Evolutionary conservation across 352 stramenopile species (phyloP).

Genomic region (Aphanomyces cochlioides): DNA sequence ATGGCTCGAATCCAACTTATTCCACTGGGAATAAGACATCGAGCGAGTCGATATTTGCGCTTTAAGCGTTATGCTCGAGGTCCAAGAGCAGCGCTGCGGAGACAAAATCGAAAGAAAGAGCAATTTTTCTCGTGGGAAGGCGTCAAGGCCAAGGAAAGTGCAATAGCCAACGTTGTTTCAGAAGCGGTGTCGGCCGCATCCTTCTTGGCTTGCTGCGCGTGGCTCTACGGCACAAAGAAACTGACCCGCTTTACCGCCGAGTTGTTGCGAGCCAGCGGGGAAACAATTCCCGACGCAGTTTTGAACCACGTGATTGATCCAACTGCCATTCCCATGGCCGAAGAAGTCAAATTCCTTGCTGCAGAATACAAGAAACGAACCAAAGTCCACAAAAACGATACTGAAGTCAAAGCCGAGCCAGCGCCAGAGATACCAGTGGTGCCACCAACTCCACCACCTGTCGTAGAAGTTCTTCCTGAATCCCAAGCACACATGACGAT

Average conservation of each 20-base stretch:
- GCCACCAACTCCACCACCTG: background rate
- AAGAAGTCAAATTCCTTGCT: slow-evolving; percentile 14
- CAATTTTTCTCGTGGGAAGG: slow-evolving; percentile 78
- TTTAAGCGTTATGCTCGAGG: slow-evolving; percentile 81
- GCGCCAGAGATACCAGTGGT: background rate
- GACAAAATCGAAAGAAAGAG: slow-evolving; percentile 57
- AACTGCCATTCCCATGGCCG: slow-evolving; percentile 14
- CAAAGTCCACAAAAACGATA: background rate
- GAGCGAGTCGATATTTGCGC: slow-evolving; percentile 74
- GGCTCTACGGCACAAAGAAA: slow-evolving; percentile 26
- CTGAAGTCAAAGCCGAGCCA: background rate
- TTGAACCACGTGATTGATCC: slow-evolving; percentile 14
- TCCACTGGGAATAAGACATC: slow-evolving; percentile 65
- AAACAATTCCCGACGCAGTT: slow-evolving; percentile 8
- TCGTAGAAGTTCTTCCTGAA: slow-evolving; percentile 3
- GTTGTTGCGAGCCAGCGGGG: background rate
- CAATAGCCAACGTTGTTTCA: slow-evolving; percentile 67
- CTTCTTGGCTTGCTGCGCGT: slow-evolving; percentile 54
- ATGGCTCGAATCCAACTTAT: slow-evolving; percentile 29
- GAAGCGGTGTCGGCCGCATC: slow-evolving; percentile 75
- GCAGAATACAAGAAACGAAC: slow-evolving; percentile 15
- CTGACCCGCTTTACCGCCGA: slow-evolving; percentile 19
- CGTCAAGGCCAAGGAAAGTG: slow-evolving; percentile 54
- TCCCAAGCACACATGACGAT: slow-evolving; percentile 41
- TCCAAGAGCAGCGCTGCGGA: slow-evolving; percentile 52